Base-by-base conservation (phyloP, 306 rosid species). In the Malus sylvestris region DNA sequence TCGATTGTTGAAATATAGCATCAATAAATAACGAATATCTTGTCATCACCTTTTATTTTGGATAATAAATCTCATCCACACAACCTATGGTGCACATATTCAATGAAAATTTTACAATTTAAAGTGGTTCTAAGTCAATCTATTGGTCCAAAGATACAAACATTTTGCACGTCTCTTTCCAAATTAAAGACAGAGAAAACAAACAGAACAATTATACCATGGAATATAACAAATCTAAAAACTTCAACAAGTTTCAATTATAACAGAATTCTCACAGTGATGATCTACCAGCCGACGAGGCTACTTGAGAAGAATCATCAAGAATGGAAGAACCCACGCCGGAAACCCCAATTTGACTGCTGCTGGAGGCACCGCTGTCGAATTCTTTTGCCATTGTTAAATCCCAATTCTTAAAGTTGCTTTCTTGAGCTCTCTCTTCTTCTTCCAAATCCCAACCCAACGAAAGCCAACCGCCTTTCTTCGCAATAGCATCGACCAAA, bases 381-480 rank as follows among this genome's bases (percentile, higher is more conserved):
- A 33, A 38, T 52, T 40, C 72, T 11, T 33, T 22, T 29, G 52
- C 73, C 29, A 60, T 22, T 5, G 49, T 8, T 2, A 78, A 65
- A 22, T 53, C 68, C 70, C 42, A 55, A 32, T 29, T 60, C 27
- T 69, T 51, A 16, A 66, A 59, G 7, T 27, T 35, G 51, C 67
- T 78, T 2, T 62, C 78, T 63, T 30, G 76, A 18, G 60, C 19
- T 23, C 60, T 67, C 30, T 35, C 81, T 61, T 70, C 74, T 1
- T 76, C 86, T 27, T 83, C 79, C 82, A 78, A 79, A 87, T 89
- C 86, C 99, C 98, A 96, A 53, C 98, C 98, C 40, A 85, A 73
- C n/a, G 90, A 83, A 71, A 96, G 91, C 98, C 98, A 96, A 4
- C 98, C 98, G 55, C 98, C 99, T 87, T 74, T 82, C 22, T 71